phyloP scores from a whole-genome alignment of 1,139 yeast genomes.

The Ashbya aceris region DNA sequence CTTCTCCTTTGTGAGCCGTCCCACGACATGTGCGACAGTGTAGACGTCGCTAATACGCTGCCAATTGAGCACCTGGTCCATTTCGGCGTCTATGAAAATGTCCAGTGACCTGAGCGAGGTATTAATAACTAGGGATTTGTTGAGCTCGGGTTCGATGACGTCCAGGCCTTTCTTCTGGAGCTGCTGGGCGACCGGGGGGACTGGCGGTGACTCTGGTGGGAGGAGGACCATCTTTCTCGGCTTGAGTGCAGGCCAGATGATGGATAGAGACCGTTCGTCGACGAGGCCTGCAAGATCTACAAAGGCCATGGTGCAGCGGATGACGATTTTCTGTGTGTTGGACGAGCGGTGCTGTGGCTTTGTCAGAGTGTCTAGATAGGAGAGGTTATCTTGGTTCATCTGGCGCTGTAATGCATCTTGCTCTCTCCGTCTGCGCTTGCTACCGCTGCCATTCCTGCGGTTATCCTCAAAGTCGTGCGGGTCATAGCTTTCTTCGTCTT shows the following conservation, averaged over 20 bases:
- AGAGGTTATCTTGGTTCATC: conserved; percentile 34
- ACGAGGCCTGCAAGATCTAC: conserved; percentile 81
- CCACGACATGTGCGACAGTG: conserved; percentile 73
- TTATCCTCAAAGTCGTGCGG: conserved; percentile 7
- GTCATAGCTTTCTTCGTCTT: conserved; percentile 6
- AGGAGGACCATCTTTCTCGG: conserved; percentile 64
- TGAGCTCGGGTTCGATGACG: conserved; percentile 32
- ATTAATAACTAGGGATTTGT: conserved; percentile 44
- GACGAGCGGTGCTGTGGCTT: conserved; percentile 45
- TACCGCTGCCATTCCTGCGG: conserved; percentile 25
- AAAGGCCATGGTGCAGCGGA: conserved; percentile 65
- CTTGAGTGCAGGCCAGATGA: conserved; percentile 69
- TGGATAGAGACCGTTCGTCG: conserved; percentile 71
- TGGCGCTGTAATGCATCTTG: conserved; percentile 11
- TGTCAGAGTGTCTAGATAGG: conserved; percentile 48
- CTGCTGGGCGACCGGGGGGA: conserved; percentile 8
- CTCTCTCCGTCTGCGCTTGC: conserved; percentile 12
- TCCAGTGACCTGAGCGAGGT: conserved; percentile 60
- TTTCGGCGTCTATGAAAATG: conserved; percentile 57
- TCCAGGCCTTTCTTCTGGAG: conserved; percentile 30
- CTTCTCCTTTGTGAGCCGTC: conserved; percentile 48
- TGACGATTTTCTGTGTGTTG: conserved; percentile 33
- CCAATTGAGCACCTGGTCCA: conserved; percentile 67
- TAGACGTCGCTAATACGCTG: conserved; percentile 75
- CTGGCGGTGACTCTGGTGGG: conserved; percentile 29